A percentile compares a stretch with the other conserved stretches of the same genome.
These are phyloP conservation scores for Corymbia calophylla DNA, from an alignment of 441 rosid species.

Conservation along the genomic window DNA sequence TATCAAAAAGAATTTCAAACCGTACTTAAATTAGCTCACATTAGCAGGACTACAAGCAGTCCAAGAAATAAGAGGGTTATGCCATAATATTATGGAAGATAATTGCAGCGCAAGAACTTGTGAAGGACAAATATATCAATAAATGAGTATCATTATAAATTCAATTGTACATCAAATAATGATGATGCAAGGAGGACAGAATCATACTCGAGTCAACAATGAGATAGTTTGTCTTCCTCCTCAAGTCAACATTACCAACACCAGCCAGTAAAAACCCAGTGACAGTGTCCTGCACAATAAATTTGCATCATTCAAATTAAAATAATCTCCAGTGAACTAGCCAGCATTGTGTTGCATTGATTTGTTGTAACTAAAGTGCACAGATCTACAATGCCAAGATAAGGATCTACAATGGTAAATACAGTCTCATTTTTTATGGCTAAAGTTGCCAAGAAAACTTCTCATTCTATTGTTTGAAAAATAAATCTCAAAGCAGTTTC, in stretches of 20 bases:
- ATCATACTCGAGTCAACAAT: slow-evolving; percentile 91
- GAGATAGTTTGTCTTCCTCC: slow-evolving; percentile 90
- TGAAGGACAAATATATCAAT: rapidly evolving
- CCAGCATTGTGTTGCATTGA: neutral
- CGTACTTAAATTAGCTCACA: neutral
- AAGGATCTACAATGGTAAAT: neutral
- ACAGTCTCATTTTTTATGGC: neutral
- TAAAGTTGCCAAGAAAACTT: neutral
- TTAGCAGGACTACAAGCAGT: neutral
- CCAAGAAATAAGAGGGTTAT: neutral
- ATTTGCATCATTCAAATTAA: neutral
- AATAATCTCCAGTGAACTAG: neutral
- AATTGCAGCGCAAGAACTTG: neutral
- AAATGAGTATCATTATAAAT: neutral
- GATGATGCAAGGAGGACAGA: neutral
- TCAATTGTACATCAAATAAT: neutral
- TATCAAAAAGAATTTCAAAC: neutral
- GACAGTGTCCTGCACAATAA: slow-evolving; percentile 49
- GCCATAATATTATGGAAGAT: neutral
- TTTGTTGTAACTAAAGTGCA: neutral
- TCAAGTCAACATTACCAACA: slow-evolving; percentile 90
- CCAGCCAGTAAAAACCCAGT: slow-evolving; percentile 95
- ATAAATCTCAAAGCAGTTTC: neutral
- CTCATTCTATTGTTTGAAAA: neutral
- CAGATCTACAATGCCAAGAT: neutral